These are phyloP conservation scores for Casuarina equisetifolia DNA, from an alignment of 306 rosid genomes.

Conservation along the genomic window DNA sequence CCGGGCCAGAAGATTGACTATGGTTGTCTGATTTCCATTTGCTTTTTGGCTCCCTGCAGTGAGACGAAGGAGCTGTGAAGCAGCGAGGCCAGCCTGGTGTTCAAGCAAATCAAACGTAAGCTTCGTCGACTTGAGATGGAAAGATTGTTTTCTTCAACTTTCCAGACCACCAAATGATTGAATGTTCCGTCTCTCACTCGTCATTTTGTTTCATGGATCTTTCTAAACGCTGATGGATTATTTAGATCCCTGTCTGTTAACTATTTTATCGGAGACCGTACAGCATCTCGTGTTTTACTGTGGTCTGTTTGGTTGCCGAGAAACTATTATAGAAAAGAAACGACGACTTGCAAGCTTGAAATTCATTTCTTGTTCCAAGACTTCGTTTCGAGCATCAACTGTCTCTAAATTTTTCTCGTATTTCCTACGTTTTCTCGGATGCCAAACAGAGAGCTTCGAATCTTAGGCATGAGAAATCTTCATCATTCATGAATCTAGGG, in stretches of 20 bases:
- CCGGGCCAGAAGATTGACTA: not conserved
- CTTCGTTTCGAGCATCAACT: not conserved
- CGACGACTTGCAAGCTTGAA: not conserved
- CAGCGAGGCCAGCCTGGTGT: not conserved
- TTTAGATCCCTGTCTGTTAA: not conserved
- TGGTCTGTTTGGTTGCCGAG: not conserved
- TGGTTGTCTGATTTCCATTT: not conserved
- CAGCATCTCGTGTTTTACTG: not conserved
- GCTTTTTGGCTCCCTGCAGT: not conserved
- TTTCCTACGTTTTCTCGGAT: conserved; percentile 1
- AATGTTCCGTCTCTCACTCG: not conserved
- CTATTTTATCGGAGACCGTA: not conserved
- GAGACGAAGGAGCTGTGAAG: conserved; percentile 1
- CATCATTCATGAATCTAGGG: not conserved
- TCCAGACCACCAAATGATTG: not conserved
- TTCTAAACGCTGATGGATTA: not conserved
- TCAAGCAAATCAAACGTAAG: not conserved
- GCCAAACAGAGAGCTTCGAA: not conserved
- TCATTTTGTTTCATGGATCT: not conserved
- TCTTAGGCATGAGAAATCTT: not conserved
- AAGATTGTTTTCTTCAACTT: not conserved
- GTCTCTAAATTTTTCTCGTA: not conserved
- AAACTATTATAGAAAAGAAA: not conserved
- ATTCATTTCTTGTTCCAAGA: not conserved
- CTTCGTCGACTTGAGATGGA: not conserved